phyloP scores from a whole-genome alignment of 768 basidiomycete species.

The Pleurotus djamor region DNA sequence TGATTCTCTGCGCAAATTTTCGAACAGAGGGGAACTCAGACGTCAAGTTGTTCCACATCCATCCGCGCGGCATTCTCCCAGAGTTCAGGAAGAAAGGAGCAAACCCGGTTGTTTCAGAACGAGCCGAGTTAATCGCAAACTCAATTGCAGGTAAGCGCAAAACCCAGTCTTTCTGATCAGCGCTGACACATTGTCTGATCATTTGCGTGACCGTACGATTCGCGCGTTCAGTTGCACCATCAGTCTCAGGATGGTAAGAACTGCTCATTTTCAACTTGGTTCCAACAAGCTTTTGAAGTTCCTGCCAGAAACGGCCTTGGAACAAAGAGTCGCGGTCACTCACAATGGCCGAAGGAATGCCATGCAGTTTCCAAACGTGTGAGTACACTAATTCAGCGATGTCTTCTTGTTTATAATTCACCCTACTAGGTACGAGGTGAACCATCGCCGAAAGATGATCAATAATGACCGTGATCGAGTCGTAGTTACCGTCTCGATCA shows the following conservation, averaged over 20 bases:
- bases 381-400: constrained; percentile 18
- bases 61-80: constrained; percentile 16
- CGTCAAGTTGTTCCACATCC: constrained; percentile 14
- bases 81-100: constrained; percentile 29
- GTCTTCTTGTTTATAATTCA: constrained; percentile 10
- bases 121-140: constrained; percentile 32
- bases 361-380: constrained; percentile 23
- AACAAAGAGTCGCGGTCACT: constrained; percentile 18
- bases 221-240: constrained; percentile 29
- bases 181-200: constrained; percentile 18
- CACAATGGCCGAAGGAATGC: constrained; percentile 23
- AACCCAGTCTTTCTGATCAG: constrained; percentile 26
- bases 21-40: constrained; percentile 17
- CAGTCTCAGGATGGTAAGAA: constrained; percentile 12
- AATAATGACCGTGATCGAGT: constrained; percentile 17
- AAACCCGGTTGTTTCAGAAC: constrained; percentile 29
- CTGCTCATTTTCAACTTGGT: constrained; percentile 23
- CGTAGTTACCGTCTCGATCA: constrained; percentile 16
- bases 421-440: constrained; percentile 12
- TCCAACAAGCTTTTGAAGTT: constrained; percentile 15
- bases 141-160: constrained; percentile 25
- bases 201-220: constrained; percentile 27
- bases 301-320: constrained; percentile 11
- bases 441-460: constrained; percentile 13
- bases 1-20: constrained; percentile 16